Percentiles rank a stretch among this genome's conserved stretches.
Conservation (phyloP, 306 rosid genomes). For the Nissolia schottii region DNA sequence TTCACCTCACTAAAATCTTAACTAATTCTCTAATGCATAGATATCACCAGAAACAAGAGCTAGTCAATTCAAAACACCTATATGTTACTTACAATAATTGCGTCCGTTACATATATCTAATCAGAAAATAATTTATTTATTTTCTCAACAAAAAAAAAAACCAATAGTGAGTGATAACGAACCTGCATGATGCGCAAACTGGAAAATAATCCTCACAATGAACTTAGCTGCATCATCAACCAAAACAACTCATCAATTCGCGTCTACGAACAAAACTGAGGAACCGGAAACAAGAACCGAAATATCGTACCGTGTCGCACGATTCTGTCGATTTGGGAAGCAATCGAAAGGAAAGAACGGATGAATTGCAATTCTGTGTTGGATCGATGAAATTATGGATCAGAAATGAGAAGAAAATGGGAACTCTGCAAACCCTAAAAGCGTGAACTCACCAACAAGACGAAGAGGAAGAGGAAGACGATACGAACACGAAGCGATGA, state of each 20-base stretch:
- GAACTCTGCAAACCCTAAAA: constrained; percentile 20
- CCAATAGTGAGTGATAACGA: background rate
- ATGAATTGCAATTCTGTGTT: background rate
- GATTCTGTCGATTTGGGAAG: background rate
- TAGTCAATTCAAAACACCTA: background rate
- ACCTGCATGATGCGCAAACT: constrained; percentile 54
- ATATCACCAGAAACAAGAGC: background rate
- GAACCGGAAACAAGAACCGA: background rate
- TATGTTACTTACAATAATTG: background rate
- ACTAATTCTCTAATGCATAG: no score
- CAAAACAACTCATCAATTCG: background rate
- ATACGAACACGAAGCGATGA: background rate
- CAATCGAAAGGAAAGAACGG: background rate
- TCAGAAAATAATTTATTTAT: background rate
- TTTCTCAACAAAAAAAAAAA: no score
- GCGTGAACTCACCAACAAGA: background rate
- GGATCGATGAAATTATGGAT: background rate
- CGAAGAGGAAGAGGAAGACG: background rate
- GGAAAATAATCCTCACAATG: constrained; percentile 1
- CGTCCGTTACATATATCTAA: background rate
- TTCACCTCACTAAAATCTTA: no score
- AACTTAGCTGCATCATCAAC: constrained; percentile 14
- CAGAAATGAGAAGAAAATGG: constrained; percentile 6
- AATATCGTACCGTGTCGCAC: background rate
- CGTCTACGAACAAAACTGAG: background rate